A percentile compares a stretch with the other conserved stretches of the same genome.
Conservation (phyloP, 1,284 basidiomycete genomes). For the Cystobasidium pallidum region DNA sequence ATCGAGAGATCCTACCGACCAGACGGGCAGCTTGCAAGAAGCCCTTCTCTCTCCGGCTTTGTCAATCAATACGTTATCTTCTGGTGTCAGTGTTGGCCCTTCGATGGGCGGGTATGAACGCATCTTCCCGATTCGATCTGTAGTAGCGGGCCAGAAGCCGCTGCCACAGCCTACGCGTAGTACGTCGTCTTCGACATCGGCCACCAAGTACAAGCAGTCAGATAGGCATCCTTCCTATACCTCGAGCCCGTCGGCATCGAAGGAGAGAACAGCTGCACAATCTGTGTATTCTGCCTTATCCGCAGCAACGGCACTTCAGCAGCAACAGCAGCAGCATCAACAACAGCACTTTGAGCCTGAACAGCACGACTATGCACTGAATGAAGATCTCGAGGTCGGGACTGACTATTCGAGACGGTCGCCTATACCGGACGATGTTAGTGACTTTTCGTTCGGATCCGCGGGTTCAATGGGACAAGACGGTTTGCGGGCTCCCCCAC, state of each 20-base stretch:
- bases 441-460: constrained; percentile 29
- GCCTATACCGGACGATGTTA: constrained; percentile 29
- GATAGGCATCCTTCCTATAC: not conserved
- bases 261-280: not conserved
- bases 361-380: not conserved
- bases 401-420: constrained; percentile 36
- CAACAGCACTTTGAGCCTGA: too few species aligned
- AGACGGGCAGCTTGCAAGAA: not conserved
- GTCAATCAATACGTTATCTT: constrained; percentile 25
- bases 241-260: not conserved
- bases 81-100: constrained; percentile 33
- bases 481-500: constrained; percentile 1
- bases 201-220: not conserved
- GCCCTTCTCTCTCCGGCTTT: constrained; percentile 29
- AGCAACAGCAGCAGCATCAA: constrained; percentile 10
- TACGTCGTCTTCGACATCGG: not conserved
- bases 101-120: constrained; percentile 42
- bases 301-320: not conserved
- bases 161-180: constrained; percentile 15
- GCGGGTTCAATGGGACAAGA: not conserved
- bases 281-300: constrained; percentile 15
- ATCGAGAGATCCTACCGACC: not conserved
- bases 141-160: constrained; percentile 32
- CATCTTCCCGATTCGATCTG: constrained; percentile 38
- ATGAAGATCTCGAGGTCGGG: constrained; percentile 22